A percentile compares a stretch with the other conserved stretches of the same genome.
Conservation (phyloP, 768 basidiomycete genomes). For the Agaricus subrufescens region DNA sequence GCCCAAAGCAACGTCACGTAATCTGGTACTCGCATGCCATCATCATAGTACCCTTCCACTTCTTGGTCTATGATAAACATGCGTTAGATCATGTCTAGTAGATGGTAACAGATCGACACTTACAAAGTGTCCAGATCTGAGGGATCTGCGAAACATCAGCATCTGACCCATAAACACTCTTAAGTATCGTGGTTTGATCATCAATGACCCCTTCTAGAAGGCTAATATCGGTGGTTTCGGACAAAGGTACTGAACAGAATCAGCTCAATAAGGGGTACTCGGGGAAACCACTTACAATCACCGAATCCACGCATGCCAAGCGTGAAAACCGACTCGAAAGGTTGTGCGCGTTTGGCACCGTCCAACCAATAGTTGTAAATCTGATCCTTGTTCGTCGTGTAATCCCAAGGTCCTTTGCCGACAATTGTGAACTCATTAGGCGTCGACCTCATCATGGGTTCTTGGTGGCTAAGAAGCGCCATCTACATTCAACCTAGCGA, state of each 20-base stretch:
- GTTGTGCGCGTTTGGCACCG: constrained; percentile 51
- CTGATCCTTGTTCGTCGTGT: constrained; percentile 44
- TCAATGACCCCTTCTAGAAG: constrained; percentile 51
- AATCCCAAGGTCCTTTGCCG: constrained; percentile 59
- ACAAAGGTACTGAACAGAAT: constrained; percentile 38
- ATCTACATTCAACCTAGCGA: background rate
- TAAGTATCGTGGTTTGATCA: constrained; percentile 56
- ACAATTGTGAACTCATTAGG: constrained; percentile 60
- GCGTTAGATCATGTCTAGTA: background rate
- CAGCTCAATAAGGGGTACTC: background rate
- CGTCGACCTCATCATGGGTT: constrained; percentile 69
- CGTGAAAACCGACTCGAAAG: constrained; percentile 59
- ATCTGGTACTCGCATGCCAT: constrained; percentile 56
- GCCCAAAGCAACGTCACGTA: constrained; percentile 63
- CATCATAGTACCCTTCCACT: constrained; percentile 62
- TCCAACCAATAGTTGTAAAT: constrained; percentile 60
- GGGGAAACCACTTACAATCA: constrained; percentile 30
- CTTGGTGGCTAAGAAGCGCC: constrained; percentile 46
- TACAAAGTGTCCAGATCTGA: constrained; percentile 63
- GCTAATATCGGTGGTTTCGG: constrained; percentile 39
- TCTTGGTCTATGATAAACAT: constrained; percentile 36
- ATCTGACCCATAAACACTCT: constrained; percentile 37
- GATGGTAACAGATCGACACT: constrained; percentile 1
- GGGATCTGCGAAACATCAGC: constrained; percentile 46
- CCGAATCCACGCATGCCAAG: constrained; percentile 65